Base-by-base conservation (phyloP, 192 early-diverging fungal species). In the Funneliformis mosseae region DNA sequence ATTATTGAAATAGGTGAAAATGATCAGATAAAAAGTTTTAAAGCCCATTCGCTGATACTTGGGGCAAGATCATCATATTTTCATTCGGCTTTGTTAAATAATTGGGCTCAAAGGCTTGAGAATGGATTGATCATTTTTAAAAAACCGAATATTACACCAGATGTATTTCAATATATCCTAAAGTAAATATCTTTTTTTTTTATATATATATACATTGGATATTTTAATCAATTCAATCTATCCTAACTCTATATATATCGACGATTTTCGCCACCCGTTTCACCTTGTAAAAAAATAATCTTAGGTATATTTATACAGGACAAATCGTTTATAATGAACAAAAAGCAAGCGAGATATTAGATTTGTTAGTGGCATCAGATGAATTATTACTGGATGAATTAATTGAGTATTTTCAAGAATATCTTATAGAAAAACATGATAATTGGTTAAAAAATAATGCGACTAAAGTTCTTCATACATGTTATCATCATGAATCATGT, bases 131-230 rank as follows among this genome's bases (percentile, higher is more conserved):
- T 63, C 11, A 66, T 68, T 66, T 39, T 68, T 10, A 48, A 66
- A 46, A 78, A 78, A 68, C 63, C 62, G 46, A 78, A 78, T 12
- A 68, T 78, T n/a, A 16, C 38, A 14, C 77, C 77, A 33, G 46
- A 68, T 12, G 67, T 45, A 12, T 78, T 78, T 48, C 25, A 68
- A 38, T 14, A 68, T n/a, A 78, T 78, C 28, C 67, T 78, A 68
- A 78, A 55, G 77, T 78, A 25, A n/a, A 43, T 38, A 27, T 64
- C n/a, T n/a, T n/a, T n/a, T n/a, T n/a, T n/a, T n/a, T n/a, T n/a
- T n/a, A n/a, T n/a, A n/a, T n/a, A n/a, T n/a, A n/a, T n/a, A n/a
- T n/a, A n/a, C n/a, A n/a, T n/a, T n/a, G n/a, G n/a, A n/a, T n/a
- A n/a, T 39, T 14, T 16, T 69, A 28, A 8, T 33, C 10, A 27